These are phyloP conservation scores for Alternaria triticimaculans DNA, from an alignment of 2,329 filamentous ascomycete genomes.

Conservation along the genomic window DNA sequence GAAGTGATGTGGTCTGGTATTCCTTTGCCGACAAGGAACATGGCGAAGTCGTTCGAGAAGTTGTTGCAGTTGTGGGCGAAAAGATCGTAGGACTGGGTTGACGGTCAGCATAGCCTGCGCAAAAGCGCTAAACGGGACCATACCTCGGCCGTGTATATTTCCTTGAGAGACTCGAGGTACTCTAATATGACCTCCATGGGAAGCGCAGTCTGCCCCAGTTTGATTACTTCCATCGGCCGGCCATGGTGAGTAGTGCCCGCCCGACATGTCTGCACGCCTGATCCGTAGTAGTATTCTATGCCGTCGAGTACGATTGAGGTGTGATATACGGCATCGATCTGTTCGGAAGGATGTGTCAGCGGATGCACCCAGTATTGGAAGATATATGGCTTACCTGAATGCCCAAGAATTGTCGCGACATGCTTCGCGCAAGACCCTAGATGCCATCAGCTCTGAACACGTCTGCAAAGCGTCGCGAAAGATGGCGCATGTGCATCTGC, in stretches of 20 bases:
- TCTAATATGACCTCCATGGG: constrained; percentile 83
- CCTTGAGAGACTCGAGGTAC: constrained; percentile 82
- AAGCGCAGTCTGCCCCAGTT: constrained; percentile 77
- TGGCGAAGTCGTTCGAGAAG: constrained; percentile 90
- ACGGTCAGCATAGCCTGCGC: constrained; percentile 26
- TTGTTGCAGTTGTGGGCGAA: constrained; percentile 97
- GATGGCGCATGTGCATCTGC: background rate
- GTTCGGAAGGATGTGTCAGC: background rate
- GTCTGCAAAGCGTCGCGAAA: background rate
- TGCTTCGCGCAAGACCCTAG: constrained; percentile 62
- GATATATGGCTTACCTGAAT: constrained; percentile 52
- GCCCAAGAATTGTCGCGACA: constrained; percentile 66
- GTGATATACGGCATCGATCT: constrained; percentile 91
- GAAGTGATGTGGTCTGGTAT: constrained; percentile 88
- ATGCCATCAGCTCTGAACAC: constrained; percentile 1
- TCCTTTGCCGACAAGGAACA: constrained; percentile 85
- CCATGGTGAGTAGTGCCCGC: constrained; percentile 90
- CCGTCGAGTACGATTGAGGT: constrained; percentile 85
- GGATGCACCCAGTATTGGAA: background rate
- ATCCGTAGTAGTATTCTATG: constrained; percentile 91
- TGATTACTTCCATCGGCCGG: constrained; percentile 75
- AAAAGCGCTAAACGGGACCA: background rate
- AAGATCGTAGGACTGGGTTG: constrained; percentile 10
- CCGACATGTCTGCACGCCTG: constrained; percentile 79
- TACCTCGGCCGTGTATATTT: constrained; percentile 82